Percentiles rank a stretch among this genome's conserved stretches.
phyloP scores from a whole-genome alignment of 2,329 filamentous ascomycete genomes.

The Chalara sp. region DNA sequence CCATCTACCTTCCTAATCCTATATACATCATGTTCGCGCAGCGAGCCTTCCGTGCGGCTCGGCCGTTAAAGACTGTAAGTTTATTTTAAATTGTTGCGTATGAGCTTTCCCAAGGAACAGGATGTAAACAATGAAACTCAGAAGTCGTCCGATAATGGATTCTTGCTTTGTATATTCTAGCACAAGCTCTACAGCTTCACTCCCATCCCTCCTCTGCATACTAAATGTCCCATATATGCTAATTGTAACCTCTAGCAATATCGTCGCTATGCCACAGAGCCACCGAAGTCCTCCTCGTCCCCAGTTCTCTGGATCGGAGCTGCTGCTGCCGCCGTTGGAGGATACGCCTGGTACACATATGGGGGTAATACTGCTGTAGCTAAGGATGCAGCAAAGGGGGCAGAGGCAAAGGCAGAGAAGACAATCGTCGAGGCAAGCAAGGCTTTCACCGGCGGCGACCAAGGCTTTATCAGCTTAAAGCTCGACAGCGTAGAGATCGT shows the following conservation, averaged over 20 bases:
- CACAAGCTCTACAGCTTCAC: not conserved
- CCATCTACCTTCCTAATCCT: too few relatives aligned
- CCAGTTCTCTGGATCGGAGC: slow-evolving; percentile 54
- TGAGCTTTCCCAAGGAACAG: too few relatives aligned
- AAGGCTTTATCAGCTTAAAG: slow-evolving; percentile 80
- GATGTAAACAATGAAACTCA: too few relatives aligned
- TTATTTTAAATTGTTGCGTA: too few relatives aligned
- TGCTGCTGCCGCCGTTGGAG: slow-evolving; percentile 50
- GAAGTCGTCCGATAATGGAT: not conserved
- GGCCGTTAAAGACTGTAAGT: slow-evolving; percentile 60
- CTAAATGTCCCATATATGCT: slow-evolving; percentile 4
- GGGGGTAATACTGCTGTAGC: slow-evolving; percentile 45
- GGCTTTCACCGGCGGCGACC: slow-evolving; percentile 73
- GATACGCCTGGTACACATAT: slow-evolving; percentile 53
- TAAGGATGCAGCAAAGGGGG: slow-evolving; percentile 47
- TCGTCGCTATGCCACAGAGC: slow-evolving; percentile 67
- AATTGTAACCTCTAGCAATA: slow-evolving; percentile 41
- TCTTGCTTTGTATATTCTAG: not conserved
- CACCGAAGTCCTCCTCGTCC: slow-evolving; percentile 41
- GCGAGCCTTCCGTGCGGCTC: slow-evolving; percentile 55
- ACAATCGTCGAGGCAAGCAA: slow-evolving; percentile 29
- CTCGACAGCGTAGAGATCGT: slow-evolving; percentile 71
- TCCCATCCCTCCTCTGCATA: not conserved
- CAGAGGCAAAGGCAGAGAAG: slow-evolving; percentile 45
- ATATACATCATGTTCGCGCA: slow-evolving; percentile 55